Evolutionary conservation across 805 yeast genomes (phyloP), one percentile per base, ranked within the genome.

Genomic region (Kregervanrija pseudodelftensis): DNA sequence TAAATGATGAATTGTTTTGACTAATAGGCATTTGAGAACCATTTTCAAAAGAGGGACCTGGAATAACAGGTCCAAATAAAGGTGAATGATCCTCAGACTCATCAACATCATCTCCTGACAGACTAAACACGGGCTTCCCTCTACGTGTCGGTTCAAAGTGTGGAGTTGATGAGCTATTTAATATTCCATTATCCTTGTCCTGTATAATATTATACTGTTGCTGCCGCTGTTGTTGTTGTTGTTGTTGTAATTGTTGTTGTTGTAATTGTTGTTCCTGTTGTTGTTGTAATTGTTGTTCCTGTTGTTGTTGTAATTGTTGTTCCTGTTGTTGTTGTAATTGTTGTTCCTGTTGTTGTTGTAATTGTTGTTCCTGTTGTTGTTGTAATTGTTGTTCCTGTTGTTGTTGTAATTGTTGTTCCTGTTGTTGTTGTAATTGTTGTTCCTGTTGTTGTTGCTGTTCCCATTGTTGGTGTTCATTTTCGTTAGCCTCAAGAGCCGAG

Each of bases 11-110:
- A 15, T 7, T 33, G 39, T 5, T 16, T 12, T 32, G 28, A 14
- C 32, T 17, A 14, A 49, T 41, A 17, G 51, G 46, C 32, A 43
- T 32, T 11, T 40, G 35, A 10, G 33, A 35, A 17, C 60, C 60
- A 11, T 48, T 42, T 12, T 46, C 47, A 40, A 56, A 56, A 3
- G 57, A 38, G 11, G 59, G 58, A 3, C 59, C 60, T 1, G 52
- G 40, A 8, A 49, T 53, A 4, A 53, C 37, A 28, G 35, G 22
- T 11, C 22, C 38, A 30, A 31, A 39, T 15, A 42, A 33, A 13
- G 39, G 28, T 5, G 28, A 22, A 22, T 5, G 28, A 22, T 22
- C 28, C 8, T 22, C 28, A 22, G 28, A 22, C 7, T 22, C 28
- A 22, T 22, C 28, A 22, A 22, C 28, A 22, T 22, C 28, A 22